Conservation (phyloP, 164 flowering plant species). For the Amborella trichopoda region DNA sequence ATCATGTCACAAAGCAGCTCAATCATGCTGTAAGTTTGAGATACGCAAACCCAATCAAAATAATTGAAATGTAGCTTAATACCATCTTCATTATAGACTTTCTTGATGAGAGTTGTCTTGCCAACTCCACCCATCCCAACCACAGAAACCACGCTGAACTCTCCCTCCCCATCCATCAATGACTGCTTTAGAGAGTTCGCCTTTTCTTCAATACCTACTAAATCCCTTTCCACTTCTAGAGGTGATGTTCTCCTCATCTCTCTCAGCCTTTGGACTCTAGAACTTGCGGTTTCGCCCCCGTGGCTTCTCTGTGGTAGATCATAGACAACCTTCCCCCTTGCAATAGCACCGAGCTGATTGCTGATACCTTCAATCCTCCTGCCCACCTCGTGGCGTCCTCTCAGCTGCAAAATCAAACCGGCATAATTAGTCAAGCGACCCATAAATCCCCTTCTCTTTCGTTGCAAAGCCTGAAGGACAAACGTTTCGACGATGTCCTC, state of each 20-base stretch:
- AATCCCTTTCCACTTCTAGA: background rate
- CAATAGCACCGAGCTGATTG: conserved; percentile 1
- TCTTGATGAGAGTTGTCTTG: conserved; percentile 7
- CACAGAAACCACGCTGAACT: too few relatives aligned
- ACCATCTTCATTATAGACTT: background rate
- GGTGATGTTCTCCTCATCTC: background rate
- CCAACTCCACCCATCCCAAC: conserved; percentile 8
- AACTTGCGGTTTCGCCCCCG: background rate
- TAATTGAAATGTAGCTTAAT: conserved; percentile 3
- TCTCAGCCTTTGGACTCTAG: background rate
- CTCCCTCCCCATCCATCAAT: background rate
- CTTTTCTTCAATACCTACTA: conserved; percentile 3
- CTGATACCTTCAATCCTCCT: conserved; percentile 1
- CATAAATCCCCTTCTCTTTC: background rate
- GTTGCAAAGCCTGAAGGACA: background rate
- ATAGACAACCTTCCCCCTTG: background rate
- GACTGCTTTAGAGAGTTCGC: background rate
- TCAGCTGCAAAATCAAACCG: background rate
- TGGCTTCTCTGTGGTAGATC: background rate
- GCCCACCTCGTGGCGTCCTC: background rate
- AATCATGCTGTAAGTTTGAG: too few relatives aligned
- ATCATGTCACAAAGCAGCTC: background rate
- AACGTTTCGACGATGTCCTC: conserved; percentile 10
- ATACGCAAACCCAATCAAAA: conserved; percentile 3
- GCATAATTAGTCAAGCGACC: background rate